Conservation (phyloP, 805 yeast genomes). For the Cyberlindnera lachancei region DNA sequence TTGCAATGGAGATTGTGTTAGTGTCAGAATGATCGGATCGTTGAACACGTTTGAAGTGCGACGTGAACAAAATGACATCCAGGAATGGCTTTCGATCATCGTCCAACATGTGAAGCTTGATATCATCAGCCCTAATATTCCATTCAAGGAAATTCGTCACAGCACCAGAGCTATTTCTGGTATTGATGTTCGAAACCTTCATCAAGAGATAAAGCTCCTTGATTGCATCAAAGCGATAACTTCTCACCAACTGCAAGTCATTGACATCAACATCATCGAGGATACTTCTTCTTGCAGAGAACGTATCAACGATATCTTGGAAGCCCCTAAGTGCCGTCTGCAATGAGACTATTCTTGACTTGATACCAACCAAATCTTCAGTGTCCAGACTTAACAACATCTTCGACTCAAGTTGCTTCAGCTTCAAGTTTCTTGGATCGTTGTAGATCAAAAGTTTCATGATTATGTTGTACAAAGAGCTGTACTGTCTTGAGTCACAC, state of each 20-base stretch:
- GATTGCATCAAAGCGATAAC: constrained; percentile 28
- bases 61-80: constrained; percentile 58
- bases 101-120: constrained; percentile 63
- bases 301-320: constrained; percentile 35
- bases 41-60: constrained; percentile 54
- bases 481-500: constrained; percentile 70
- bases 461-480: constrained; percentile 53
- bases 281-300: constrained; percentile 39
- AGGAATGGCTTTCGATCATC: constrained; percentile 55
- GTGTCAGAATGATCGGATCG: constrained; percentile 59
- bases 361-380: constrained; percentile 46
- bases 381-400: constrained; percentile 65
- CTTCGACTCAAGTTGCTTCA: constrained; percentile 56
- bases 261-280: constrained; percentile 42
- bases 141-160: constrained; percentile 43
- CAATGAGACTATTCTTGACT: constrained; percentile 37
- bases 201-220: constrained; percentile 38
- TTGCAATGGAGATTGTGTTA: constrained; percentile 50
- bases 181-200: constrained; percentile 33
- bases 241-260: constrained; percentile 34
- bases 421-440: constrained; percentile 58
- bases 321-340: constrained; percentile 42
- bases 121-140: constrained; percentile 58
- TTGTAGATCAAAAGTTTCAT: constrained; percentile 60
- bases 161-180: constrained; percentile 22